Evolutionary conservation across 805 yeast species (phyloP).

Genomic region (Candida ulmi): DNA sequence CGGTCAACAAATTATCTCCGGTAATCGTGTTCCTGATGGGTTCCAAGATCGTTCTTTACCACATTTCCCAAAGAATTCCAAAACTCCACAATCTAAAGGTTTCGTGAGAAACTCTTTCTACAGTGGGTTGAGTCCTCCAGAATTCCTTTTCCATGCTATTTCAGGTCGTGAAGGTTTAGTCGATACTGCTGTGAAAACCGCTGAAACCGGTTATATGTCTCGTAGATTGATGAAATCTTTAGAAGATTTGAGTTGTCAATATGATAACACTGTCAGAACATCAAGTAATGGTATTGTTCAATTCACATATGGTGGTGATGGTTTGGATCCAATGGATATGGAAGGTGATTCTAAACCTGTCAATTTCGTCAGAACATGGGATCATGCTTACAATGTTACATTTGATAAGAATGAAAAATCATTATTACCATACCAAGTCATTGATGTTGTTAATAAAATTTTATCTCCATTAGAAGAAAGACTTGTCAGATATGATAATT

Average conservation of each 20-base stretch:
- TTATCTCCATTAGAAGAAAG: conserved; percentile 56
- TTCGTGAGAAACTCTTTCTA: conserved; percentile 94
- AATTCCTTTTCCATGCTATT: conserved; percentile 95
- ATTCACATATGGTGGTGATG: conserved; percentile 97
- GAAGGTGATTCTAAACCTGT: conserved; percentile 98
- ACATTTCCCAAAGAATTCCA: conserved; percentile 91
- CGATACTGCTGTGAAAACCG: conserved; percentile 98
- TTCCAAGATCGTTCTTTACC: conserved; percentile 98
- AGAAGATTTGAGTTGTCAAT: conserved; percentile 90
- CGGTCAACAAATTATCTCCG: conserved; percentile 97
- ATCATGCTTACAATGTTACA: conserved; percentile 76
- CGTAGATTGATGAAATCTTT: conserved; percentile 96
- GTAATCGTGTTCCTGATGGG: conserved; percentile 99
- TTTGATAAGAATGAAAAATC: conserved; percentile 48
- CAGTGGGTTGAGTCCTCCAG: conserved; percentile 93
- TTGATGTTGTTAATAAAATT: conserved; percentile 46
- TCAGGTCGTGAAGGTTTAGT: conserved; percentile 99
- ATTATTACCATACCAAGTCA: conserved; percentile 66
- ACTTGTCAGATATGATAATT: conserved; percentile 65
- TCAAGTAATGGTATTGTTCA: conserved; percentile 96
- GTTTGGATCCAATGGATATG: conserved; percentile 97
- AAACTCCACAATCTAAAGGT: conserved; percentile 97
- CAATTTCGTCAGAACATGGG: conserved; percentile 91
- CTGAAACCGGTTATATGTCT: conserved; percentile 98
- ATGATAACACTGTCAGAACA: conserved; percentile 92